Evolutionary conservation across 2,329 filamentous ascomycete genomes (phyloP).

Genomic region (Zymoseptoria tritici): DNA sequence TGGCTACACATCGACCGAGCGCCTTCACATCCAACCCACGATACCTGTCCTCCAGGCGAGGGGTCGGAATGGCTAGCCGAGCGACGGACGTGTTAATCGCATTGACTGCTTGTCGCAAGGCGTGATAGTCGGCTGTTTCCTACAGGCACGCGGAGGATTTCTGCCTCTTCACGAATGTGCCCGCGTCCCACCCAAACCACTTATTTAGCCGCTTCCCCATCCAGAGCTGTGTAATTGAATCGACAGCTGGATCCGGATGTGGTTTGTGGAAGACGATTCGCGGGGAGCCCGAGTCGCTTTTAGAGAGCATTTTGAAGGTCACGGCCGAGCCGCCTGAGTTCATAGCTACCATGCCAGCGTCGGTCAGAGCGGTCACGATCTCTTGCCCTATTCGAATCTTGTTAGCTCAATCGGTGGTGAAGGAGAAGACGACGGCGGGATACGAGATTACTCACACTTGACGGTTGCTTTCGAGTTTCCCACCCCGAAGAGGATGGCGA

Average conservation of each 20-base stretch:
- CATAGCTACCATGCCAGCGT: constrained; percentile 7
- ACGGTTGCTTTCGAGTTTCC: too few relatives aligned
- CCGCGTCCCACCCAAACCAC: neutral
- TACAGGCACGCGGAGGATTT: neutral
- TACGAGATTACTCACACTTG: too few relatives aligned
- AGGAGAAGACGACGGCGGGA: too few relatives aligned
- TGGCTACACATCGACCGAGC: too few relatives aligned
- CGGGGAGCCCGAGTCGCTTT: neutral
- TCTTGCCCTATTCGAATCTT: constrained; percentile 1
- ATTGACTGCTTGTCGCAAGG: too few relatives aligned
- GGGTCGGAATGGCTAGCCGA: too few relatives aligned
- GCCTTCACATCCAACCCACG: too few relatives aligned
- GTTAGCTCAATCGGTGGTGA: too few relatives aligned
- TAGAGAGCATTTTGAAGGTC: neutral
- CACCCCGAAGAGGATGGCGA: too few relatives aligned
- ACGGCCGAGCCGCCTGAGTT: constrained; percentile 7
- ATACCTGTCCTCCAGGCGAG: too few relatives aligned
- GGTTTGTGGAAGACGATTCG: constrained; percentile 6
- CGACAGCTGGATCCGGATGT: constrained; percentile 3
- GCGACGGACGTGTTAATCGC: too few relatives aligned
- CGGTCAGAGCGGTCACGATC: constrained; percentile 7
- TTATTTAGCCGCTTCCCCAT: constrained; percentile 1
- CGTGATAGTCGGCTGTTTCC: too few relatives aligned
- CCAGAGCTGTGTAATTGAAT: neutral
- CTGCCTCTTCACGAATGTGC: neutral